Percentiles rank a stretch among this genome's conserved stretches.
Evolutionary conservation across 2,329 filamentous ascomycete species (phyloP).

Genomic region (Kalaharituber pfeilii): DNA sequence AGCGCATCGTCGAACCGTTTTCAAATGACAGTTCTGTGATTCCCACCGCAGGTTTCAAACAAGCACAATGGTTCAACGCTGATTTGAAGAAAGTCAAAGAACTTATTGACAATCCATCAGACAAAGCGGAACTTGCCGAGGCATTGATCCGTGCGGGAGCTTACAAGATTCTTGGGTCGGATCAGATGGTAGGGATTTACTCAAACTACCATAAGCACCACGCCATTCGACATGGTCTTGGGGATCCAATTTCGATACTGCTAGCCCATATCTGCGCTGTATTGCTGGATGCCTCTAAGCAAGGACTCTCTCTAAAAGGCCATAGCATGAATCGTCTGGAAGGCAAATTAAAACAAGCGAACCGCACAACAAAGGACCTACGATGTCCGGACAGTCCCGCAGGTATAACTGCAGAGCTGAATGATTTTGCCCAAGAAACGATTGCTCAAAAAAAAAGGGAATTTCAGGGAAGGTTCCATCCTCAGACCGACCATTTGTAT

Average conservation of each 20-base stretch:
- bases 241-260: conserved; percentile 29
- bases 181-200: conserved; percentile 42
- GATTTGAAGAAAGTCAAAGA: conserved; percentile 2
- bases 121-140: neutral
- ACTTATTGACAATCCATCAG: neutral
- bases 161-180: conserved; percentile 36
- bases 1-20: conserved; percentile 47
- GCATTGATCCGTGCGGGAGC: conserved; percentile 30
- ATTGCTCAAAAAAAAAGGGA: conserved; percentile 24
- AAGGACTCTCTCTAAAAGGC: conserved; percentile 36
- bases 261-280: conserved; percentile 38
- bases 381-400: conserved; percentile 14
- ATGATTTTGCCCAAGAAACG: conserved; percentile 32
- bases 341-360: conserved; percentile 26
- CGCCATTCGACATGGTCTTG: conserved; percentile 41
- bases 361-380: conserved; percentile 5
- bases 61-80: conserved; percentile 3
- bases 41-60: conserved; percentile 6
- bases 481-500: conserved; percentile 6
- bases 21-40: conserved; percentile 34
- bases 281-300: conserved; percentile 42
- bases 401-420: conserved; percentile 48
- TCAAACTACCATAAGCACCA: conserved; percentile 47
- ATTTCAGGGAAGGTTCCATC: conserved; percentile 18
- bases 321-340: conserved; percentile 25